Percentiles rank a stretch among this genome's conserved stretches.
phyloP scores from a whole-genome alignment of 2,329 filamentous ascomycete species.

The Triangularia verruculosa region DNA sequence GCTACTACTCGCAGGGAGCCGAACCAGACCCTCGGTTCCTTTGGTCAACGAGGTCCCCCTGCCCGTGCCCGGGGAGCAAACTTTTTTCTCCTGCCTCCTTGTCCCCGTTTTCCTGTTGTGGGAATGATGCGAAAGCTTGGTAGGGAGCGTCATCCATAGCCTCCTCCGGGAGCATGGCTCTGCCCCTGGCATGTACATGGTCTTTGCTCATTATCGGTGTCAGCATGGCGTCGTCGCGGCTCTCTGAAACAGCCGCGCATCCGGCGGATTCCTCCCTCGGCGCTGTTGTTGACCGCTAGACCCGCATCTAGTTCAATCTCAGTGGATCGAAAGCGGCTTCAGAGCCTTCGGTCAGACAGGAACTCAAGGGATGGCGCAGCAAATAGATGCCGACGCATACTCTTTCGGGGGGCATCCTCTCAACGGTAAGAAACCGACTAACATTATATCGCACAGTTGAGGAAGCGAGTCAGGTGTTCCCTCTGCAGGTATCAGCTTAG shows the following conservation, averaged over 20 bases:
- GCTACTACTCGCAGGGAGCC: not conserved
- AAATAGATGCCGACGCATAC: not conserved
- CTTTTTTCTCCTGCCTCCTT: not conserved
- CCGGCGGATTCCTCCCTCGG: not conserved
- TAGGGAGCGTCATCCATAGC: not conserved
- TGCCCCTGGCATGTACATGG: not conserved
- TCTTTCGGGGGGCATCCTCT: not conserved
- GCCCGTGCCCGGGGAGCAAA: not conserved
- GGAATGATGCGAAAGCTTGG: not conserved
- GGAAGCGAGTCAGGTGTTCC: not conserved
- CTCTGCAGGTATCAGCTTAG: not conserved
- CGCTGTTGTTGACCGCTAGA: conserved; percentile 9
- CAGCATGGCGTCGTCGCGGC: conserved; percentile 3
- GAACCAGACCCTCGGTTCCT: not conserved
- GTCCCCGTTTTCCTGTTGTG: not conserved
- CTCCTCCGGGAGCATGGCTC: not conserved
- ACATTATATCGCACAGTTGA: not conserved
- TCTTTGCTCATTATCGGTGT: not conserved
- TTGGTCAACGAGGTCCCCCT: not conserved
- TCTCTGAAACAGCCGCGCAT: conserved; percentile 11
- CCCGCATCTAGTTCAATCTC: not conserved
- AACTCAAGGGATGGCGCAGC: not conserved
- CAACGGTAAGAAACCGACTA: not conserved
- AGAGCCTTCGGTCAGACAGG: not conserved
- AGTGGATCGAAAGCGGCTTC: not conserved